These are phyloP conservation scores for Danielozyma ontarioensis DNA, from an alignment of 805 yeast genomes.

Conservation along the genomic window DNA sequence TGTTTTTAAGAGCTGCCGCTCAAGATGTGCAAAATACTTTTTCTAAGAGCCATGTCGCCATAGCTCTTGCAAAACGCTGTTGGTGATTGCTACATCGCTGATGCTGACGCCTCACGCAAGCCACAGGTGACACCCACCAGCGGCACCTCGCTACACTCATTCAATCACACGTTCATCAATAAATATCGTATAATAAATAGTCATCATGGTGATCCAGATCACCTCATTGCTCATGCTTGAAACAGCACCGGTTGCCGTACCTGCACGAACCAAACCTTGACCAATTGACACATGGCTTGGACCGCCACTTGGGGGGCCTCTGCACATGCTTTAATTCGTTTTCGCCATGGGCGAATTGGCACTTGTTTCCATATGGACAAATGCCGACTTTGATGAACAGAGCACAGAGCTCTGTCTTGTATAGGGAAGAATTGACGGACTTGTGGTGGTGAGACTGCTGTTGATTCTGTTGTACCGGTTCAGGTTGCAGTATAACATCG, in stretches of 20 bases:
- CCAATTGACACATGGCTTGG: slow-evolving; percentile 91
- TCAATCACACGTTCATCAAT: not conserved
- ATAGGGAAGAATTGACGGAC: slow-evolving; percentile 55
- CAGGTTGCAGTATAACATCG: slow-evolving; percentile 1
- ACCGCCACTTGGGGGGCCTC: slow-evolving; percentile 80
- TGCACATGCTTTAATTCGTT: slow-evolving; percentile 68
- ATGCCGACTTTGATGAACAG: slow-evolving; percentile 60
- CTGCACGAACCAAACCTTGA: slow-evolving; percentile 73
- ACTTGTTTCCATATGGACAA: slow-evolving; percentile 87
- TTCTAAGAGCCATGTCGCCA: too few species aligned
- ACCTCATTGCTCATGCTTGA: slow-evolving; percentile 60
- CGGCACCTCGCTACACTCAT: too few species aligned
- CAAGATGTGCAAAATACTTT: too few species aligned
- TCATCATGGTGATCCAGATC: too few species aligned
- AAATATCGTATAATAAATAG: not conserved
- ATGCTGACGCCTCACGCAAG: too few species aligned
- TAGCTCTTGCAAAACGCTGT: too few species aligned
- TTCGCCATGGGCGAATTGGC: slow-evolving; percentile 92
- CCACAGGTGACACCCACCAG: too few species aligned
- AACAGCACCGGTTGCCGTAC: slow-evolving; percentile 88
- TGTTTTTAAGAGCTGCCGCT: too few species aligned
- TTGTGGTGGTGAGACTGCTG: slow-evolving; percentile 1
- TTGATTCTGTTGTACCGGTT: not conserved
- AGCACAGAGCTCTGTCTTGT: slow-evolving; percentile 87
- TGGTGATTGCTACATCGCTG: too few species aligned